phyloP scores from a whole-genome alignment of 2,329 filamentous ascomycete species.

The Paracorniculantispora psalliotae region DNA sequence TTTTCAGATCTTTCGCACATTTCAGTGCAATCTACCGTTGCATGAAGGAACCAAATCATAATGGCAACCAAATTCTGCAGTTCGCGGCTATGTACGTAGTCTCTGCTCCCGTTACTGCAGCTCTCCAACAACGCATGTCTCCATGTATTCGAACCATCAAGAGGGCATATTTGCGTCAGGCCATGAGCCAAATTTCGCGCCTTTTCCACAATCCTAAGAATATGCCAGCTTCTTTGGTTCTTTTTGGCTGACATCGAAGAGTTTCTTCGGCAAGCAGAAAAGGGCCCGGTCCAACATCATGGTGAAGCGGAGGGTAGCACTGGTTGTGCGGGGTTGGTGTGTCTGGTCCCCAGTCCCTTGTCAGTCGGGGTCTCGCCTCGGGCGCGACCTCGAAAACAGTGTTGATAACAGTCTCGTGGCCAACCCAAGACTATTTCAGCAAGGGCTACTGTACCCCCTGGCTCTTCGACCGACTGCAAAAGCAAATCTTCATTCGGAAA shows the following conservation, averaged over 20 bases:
- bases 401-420: not conserved
- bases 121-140: too few relatives aligned
- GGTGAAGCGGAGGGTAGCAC: not conserved
- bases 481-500: not conserved
- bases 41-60: too few relatives aligned
- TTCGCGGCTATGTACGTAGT: too few relatives aligned
- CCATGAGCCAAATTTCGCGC: too few relatives aligned
- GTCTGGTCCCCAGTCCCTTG: not conserved
- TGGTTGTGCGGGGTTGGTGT: not conserved
- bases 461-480: not conserved
- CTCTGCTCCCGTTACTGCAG: too few relatives aligned
- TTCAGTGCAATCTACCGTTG: not conserved
- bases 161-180: too few relatives aligned
- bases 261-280: not conserved
- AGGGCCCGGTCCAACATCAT: not conserved
- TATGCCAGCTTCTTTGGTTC: not conserved
- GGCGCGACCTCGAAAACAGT: not conserved
- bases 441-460: not conserved
- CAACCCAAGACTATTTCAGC: not conserved
- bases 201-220: too few relatives aligned
- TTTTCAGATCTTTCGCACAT: not conserved
- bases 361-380: not conserved
- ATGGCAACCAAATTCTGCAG: too few relatives aligned
- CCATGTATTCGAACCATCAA: too few relatives aligned
- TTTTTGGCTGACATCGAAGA: not conserved